phyloP scores from a whole-genome alignment of 2,329 filamentous ascomycete species.

The Elsinoe batatas region DNA sequence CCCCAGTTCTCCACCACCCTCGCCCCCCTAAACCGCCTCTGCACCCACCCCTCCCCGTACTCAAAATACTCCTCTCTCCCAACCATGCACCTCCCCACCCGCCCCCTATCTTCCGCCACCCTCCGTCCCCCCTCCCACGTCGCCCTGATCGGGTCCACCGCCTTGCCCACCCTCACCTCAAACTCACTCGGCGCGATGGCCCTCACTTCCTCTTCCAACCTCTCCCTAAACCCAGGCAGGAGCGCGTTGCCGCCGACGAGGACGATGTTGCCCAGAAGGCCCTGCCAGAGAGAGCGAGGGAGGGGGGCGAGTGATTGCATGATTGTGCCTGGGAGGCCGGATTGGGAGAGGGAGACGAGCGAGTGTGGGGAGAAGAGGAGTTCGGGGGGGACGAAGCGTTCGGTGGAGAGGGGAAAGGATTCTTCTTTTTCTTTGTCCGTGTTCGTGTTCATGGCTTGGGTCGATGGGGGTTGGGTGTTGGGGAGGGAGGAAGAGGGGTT shows the following conservation, averaged over 20 bases:
- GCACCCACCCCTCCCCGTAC: constrained; percentile 47
- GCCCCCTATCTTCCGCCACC: constrained; percentile 58
- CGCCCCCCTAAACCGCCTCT: constrained; percentile 22
- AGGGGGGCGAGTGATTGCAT: constrained; percentile 65
- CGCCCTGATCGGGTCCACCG: constrained; percentile 63
- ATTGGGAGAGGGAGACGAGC: constrained; percentile 76
- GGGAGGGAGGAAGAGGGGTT: constrained; percentile 35
- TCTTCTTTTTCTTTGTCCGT: constrained; percentile 54
- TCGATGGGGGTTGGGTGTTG: constrained; percentile 25
- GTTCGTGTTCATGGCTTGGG: constrained; percentile 24
- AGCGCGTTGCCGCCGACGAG: constrained; percentile 79
- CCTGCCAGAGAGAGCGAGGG: constrained; percentile 75
- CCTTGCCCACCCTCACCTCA: constrained; percentile 60
- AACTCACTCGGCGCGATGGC: constrained; percentile 52
- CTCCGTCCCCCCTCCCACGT: constrained; percentile 80
- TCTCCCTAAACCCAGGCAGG: constrained; percentile 70
- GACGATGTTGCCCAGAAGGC: constrained; percentile 74
- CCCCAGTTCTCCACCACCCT: constrained; percentile 5
- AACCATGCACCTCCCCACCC: constrained; percentile 58
- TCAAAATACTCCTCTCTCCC: constrained; percentile 88
- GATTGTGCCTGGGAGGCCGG: constrained; percentile 73
- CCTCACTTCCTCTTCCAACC: constrained; percentile 42
- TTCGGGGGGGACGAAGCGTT: constrained; percentile 84
- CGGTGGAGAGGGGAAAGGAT: constrained; percentile 76
- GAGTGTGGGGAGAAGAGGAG: constrained; percentile 68